Percentiles rank a stretch among this genome's conserved stretches.
phyloP scores from a whole-genome alignment of 768 basidiomycete species.

The Boletus tylopilopsis region DNA sequence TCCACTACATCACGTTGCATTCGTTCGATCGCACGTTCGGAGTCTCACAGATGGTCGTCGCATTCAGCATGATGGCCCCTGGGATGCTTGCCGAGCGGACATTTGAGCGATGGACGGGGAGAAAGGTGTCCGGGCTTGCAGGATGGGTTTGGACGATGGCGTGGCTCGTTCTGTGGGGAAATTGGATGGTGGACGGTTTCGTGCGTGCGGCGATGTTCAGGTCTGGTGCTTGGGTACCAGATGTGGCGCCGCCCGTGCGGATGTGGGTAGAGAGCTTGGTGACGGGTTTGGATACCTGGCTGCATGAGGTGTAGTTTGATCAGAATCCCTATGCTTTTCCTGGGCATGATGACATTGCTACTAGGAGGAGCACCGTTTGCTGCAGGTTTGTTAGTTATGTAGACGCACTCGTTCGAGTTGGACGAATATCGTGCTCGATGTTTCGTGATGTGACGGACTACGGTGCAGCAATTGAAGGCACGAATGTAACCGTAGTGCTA shows the following conservation, averaged over 20 bases:
- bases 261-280: background rate
- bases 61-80: background rate
- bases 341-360: too few relatives aligned
- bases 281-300: background rate
- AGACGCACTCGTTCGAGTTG: too few relatives aligned
- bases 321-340: too few relatives aligned
- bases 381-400: too few relatives aligned
- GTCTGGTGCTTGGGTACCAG: background rate
- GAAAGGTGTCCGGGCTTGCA: background rate
- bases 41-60: background rate
- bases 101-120: background rate
- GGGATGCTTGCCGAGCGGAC: background rate
- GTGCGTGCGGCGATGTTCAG: background rate
- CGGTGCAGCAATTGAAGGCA: too few relatives aligned
- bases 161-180: background rate
- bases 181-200: background rate
- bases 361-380: too few relatives aligned
- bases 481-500: too few relatives aligned
- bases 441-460: too few relatives aligned
- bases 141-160: background rate
- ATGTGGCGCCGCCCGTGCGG: background rate
- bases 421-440: too few relatives aligned
- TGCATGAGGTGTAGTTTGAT: background rate
- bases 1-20: background rate
- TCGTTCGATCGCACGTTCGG: background rate